Evolutionary conservation across 352 stramenopile genomes (phyloP).

Genomic region (Phytophthora meadii): DNA sequence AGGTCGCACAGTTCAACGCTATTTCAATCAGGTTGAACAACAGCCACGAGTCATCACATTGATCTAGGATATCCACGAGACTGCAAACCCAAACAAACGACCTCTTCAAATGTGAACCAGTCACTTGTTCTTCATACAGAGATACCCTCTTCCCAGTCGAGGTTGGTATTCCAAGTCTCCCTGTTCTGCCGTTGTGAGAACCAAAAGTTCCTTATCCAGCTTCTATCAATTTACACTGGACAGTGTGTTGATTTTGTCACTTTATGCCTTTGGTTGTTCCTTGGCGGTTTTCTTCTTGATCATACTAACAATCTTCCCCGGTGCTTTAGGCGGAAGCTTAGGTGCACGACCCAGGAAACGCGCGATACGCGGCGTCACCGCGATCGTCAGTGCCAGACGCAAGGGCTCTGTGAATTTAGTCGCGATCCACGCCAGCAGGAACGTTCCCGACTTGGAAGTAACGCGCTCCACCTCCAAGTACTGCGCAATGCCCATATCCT

Average conservation of each 20-base stretch:
- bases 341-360: conserved; percentile 74
- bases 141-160: not conserved
- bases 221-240: conserved; percentile 4
- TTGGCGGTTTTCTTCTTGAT: conserved; percentile 31
- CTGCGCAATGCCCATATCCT: conserved; percentile 77
- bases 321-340: conserved; percentile 51
- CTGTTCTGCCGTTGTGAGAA: conserved; percentile 3
- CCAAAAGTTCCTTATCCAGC: conserved; percentile 1
- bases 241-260: conserved; percentile 13
- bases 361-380: conserved; percentile 79
- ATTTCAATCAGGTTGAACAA: conserved; percentile 20
- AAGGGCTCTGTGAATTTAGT: conserved; percentile 91
- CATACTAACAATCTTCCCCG: conserved; percentile 22
- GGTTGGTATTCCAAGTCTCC: not conserved
- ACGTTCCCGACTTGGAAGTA: conserved; percentile 82
- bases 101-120: conserved; percentile 6
- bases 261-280: conserved; percentile 31
- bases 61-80: conserved; percentile 11
- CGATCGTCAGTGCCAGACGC: conserved; percentile 78
- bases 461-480: conserved; percentile 84
- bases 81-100: conserved; percentile 5
- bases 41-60: not conserved
- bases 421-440: conserved; percentile 85
- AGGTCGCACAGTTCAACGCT: conserved; percentile 19
- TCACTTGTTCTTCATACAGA: conserved; percentile 1